Evolutionary conservation across 2,329 filamentous ascomycete species (phyloP).

Genomic region (Kalaharituber pfeilii): DNA sequence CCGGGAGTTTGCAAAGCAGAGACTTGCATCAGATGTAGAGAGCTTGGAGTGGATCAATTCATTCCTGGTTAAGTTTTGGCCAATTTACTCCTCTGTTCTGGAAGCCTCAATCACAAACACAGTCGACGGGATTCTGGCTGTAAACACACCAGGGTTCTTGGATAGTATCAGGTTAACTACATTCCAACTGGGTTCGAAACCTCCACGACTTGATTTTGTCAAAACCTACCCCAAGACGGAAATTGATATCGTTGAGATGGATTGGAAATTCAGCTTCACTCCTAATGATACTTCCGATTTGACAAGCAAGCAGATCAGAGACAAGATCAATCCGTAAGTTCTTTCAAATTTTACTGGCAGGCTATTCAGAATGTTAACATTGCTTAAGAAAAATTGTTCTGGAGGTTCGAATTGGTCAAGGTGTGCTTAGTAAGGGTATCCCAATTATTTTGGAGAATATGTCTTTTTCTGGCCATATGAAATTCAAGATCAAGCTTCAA

Average conservation of each 20-base stretch:
- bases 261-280: constrained; percentile 99
- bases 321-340: constrained; percentile 67
- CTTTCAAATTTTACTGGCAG: neutral
- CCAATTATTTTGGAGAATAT: constrained; percentile 98
- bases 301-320: constrained; percentile 74
- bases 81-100: constrained; percentile 88
- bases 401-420: constrained; percentile 87
- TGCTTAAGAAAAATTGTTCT: constrained; percentile 55
- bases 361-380: constrained; percentile 1
- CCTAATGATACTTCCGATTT: constrained; percentile 87
- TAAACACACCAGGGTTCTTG: constrained; percentile 75
- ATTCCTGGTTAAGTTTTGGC: constrained; percentile 97
- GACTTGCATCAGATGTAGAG: constrained; percentile 76
- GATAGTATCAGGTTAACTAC: constrained; percentile 87
- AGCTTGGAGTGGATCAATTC: constrained; percentile 98
- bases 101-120: constrained; percentile 83
- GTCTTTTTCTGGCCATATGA: constrained; percentile 88
- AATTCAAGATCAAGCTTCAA: constrained; percentile 93
- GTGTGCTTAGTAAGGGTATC: constrained; percentile 88
- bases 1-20: constrained; percentile 72
- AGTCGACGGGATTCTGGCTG: constrained; percentile 89
- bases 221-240: constrained; percentile 95
- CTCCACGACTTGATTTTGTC: constrained; percentile 89
- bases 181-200: constrained; percentile 87
- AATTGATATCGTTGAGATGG: constrained; percentile 93